Evolutionary conservation across 164 flowering plant genomes (phyloP).

Genomic region (Sedum album): DNA sequence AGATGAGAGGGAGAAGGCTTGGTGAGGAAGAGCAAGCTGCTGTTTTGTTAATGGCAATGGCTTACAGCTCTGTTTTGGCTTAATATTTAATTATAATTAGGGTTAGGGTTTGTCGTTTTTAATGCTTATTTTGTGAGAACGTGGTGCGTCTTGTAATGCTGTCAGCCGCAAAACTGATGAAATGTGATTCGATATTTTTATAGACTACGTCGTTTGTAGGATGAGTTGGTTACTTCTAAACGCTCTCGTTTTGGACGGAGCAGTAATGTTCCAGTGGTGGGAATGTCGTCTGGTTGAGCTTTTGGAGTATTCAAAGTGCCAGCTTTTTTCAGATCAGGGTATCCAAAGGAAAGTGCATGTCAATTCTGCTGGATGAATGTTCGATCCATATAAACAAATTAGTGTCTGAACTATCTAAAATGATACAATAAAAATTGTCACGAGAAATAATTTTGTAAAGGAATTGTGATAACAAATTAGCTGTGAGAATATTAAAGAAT

Average conservation of each 20-base stretch:
- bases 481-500: too few species aligned
- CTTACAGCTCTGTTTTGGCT: conserved; percentile 54
- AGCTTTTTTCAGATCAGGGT: background rate
- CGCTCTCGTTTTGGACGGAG: too few species aligned
- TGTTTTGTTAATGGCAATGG: conserved; percentile 53
- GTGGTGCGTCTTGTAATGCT: background rate
- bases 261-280: too few species aligned
- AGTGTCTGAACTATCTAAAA: too few species aligned
- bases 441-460: too few species aligned
- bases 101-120: background rate
- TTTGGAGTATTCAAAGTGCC: background rate
- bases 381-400: too few species aligned
- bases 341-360: background rate
- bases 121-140: background rate
- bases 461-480: too few species aligned
- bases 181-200: background rate
- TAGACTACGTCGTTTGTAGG: background rate
- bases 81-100: conserved; percentile 6
- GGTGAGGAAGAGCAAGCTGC: conserved; percentile 76
- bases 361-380: too few species aligned
- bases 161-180: background rate
- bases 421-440: too few species aligned
- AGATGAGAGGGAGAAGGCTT: conserved; percentile 28
- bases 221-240: too few species aligned
- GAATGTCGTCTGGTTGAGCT: background rate